Conservation (phyloP, 495 filamentous ascomycete species). For the Penicillium lividum region DNA sequence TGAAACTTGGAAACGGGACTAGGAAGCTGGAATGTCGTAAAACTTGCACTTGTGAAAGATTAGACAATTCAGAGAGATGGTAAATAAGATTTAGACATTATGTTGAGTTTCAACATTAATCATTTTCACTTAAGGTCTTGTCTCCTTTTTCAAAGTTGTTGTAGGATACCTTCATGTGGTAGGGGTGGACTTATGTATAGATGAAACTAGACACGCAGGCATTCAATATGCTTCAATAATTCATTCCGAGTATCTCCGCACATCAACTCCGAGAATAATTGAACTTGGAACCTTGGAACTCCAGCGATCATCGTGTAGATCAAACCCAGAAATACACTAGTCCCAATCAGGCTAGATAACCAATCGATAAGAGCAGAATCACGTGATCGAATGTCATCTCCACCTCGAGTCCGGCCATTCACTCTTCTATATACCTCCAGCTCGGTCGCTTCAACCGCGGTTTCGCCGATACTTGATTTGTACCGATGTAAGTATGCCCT, state of each 20-base stretch:
- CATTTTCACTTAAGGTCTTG: no score
- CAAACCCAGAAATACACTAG: not conserved
- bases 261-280: not conserved
- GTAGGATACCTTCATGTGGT: no score
- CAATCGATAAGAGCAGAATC: conserved; percentile 7
- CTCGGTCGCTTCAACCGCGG: not conserved
- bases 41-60: no score
- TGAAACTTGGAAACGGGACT: conserved; percentile 38
- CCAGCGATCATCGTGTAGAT: not conserved
- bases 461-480: conserved; percentile 2
- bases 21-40: not conserved
- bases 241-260: no score
- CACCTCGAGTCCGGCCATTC: conserved; percentile 10
- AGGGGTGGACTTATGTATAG: no score
- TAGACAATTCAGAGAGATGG: not conserved
- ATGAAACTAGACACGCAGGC: no score
- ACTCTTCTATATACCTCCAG: conserved; percentile 18
- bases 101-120: not conserved
- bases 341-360: not conserved
- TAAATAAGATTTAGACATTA: not conserved
- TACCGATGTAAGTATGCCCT: not conserved
- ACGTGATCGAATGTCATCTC: conserved; percentile 8
- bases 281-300: not conserved
- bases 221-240: no score
- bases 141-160: no score